Percentiles rank a stretch among this genome's conserved stretches.
These are phyloP conservation scores for Trapa bicornis DNA, from an alignment of 345 rosid species.

Conservation along the genomic window DNA sequence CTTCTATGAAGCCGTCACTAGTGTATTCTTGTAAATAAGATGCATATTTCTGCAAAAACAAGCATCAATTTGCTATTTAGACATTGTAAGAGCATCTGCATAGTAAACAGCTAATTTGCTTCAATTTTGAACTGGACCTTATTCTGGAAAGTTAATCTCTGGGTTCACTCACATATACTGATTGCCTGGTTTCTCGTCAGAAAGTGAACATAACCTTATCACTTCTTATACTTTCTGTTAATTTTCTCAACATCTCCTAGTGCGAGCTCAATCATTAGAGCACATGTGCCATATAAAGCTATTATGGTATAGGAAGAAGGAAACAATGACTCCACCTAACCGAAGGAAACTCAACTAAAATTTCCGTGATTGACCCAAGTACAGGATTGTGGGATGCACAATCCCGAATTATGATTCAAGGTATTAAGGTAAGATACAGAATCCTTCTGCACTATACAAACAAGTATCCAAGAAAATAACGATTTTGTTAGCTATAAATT, in stretches of 20 bases:
- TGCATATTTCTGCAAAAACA: neutral
- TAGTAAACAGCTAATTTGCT: neutral
- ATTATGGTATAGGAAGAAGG: neutral
- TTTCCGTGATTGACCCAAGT: neutral
- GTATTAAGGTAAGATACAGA: neutral
- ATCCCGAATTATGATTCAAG: neutral
- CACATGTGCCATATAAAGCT: neutral
- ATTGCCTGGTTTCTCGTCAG: neutral
- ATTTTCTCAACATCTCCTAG: neutral
- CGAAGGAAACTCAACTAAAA: neutral
- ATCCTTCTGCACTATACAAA: neutral
- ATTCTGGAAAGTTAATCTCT: neutral
- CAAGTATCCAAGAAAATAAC: neutral
- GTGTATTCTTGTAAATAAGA: neutral
- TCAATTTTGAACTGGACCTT: neutral
- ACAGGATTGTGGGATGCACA: neutral
- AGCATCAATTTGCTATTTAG: neutral
- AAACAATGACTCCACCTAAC: neutral
- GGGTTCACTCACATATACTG: neutral
- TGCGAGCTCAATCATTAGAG: too few species aligned
- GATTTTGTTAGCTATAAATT: too few species aligned
- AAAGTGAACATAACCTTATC: too few species aligned
- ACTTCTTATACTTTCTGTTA: neutral
- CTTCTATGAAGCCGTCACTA: neutral
- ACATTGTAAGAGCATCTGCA: neutral